Evolutionary conservation across 2,329 filamentous ascomycete genomes (phyloP), one percentile per base, ranked within the genome.

Genomic region (Aspergillus awamori): DNA sequence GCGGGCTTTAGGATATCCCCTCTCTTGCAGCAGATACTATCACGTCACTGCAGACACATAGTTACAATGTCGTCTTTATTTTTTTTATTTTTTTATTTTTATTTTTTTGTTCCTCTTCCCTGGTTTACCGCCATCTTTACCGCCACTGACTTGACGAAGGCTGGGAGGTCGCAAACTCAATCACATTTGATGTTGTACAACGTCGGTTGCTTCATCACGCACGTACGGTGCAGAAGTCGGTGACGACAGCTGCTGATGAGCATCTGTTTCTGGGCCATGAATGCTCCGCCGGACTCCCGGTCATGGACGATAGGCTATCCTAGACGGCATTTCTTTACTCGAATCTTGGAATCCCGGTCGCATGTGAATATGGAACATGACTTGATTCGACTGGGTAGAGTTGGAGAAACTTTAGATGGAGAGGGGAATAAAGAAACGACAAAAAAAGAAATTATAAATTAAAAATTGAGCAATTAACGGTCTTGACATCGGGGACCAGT

Each of bases 131-230:
- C 52, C 36, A 53, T 53, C 20, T 22, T 22, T 45, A 45, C 41
- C 11, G 41, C 41, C 20, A 45, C 20, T 22, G 39, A 43, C 8
- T 43, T 36, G 33, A 13, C 33, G 33, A 36, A 36, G 33, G 11
- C 33, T 36, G 33, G 33, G 33, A 36, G 11, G 11, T 36, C 33
- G 33, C 33, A 36, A 36, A 36, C 33, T 36, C 39, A 17, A 43
- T 43, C 39, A 24, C 41, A 24, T 45, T 22, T 45, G 52, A 53
- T 4, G 52, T 41, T 30, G 52, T 53, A 22, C 52, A 36, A 43
- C 52, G 13, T 53, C 36, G 22, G 36, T 53, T 53, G 24, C 52
- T 26, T 53, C 52, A 41, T 53, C 52, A 28, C 33, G 52, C 52
- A 53, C 41, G 41, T 45, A 20, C 20, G 41, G 20, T 22, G 41